A percentile compares a stretch with the other conserved stretches of the same genome.
Evolutionary conservation across 768 basidiomycete genomes (phyloP).

Genomic region (Podaxis sp.): DNA sequence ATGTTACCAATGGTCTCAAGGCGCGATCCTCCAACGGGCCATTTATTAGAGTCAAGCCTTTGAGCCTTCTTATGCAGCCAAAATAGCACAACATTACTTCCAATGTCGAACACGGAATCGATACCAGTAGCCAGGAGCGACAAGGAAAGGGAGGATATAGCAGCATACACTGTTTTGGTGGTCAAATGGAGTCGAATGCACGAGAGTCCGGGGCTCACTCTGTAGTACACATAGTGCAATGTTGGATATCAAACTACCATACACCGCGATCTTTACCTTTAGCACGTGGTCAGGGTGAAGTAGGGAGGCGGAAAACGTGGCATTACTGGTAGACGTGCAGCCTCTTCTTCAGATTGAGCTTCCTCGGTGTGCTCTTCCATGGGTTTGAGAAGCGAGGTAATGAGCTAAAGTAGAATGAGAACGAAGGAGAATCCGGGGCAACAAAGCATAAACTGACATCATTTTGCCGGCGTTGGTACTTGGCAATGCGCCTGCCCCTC

Average conservation of each 20-base stretch:
- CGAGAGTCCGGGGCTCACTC: constrained; percentile 38
- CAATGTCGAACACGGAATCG: constrained; percentile 84
- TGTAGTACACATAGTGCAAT: constrained; percentile 70
- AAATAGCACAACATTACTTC: constrained; percentile 80
- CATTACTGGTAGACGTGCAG: constrained; percentile 60
- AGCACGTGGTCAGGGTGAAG: not conserved
- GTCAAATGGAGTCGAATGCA: not conserved
- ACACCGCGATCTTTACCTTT: constrained; percentile 87
- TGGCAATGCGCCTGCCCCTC: constrained; percentile 61
- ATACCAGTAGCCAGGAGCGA: constrained; percentile 89
- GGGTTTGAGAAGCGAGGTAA: constrained; percentile 83
- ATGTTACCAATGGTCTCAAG: constrained; percentile 90
- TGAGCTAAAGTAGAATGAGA: constrained; percentile 54
- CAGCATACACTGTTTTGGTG: constrained; percentile 75
- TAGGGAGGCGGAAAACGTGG: constrained; percentile 3
- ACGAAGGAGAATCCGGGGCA: constrained; percentile 2
- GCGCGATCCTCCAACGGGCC: constrained; percentile 91
- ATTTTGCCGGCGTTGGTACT: constrained; percentile 74
- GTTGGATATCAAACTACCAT: constrained; percentile 80
- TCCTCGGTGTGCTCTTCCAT: constrained; percentile 89
- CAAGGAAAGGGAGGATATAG: constrained; percentile 78
- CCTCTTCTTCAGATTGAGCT: constrained; percentile 68
- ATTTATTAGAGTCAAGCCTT: constrained; percentile 76
- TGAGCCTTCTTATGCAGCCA: constrained; percentile 75
- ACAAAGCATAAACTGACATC: constrained; percentile 41